Conservation (phyloP, 768 basidiomycete genomes). For the Naganishia onofrii region DNA sequence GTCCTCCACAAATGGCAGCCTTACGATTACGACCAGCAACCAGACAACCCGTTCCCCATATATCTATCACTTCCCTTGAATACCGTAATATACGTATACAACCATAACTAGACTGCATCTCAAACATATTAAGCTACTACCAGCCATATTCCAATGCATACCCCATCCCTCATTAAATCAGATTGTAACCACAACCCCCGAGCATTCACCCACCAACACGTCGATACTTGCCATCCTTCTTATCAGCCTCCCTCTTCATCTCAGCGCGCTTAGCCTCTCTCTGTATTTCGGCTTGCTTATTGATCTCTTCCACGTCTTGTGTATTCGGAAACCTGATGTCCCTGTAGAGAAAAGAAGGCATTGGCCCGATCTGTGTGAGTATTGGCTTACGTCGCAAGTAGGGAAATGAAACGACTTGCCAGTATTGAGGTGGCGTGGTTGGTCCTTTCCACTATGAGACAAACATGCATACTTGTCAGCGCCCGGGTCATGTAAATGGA, state of each 20-base stretch:
- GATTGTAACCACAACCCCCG: neutral
- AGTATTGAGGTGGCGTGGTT: conserved; percentile 13
- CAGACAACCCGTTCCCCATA: too few species aligned
- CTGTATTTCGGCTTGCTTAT: conserved; percentile 2
- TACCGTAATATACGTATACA: too few species aligned
- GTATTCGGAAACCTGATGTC: conserved; percentile 16
- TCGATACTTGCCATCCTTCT: conserved; percentile 25
- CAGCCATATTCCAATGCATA: neutral
- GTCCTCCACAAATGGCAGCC: neutral
- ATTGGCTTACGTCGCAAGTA: neutral
- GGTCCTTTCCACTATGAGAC: conserved; percentile 2
- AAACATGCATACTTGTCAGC: neutral
- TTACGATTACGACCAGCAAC: too few species aligned
- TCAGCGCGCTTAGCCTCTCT: conserved; percentile 5
- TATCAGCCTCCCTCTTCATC: conserved; percentile 19
- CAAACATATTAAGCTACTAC: neutral
- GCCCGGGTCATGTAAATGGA: neutral
- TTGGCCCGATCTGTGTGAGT: neutral
- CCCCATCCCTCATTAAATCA: too few species aligned
- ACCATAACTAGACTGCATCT: neutral
- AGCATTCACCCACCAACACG: neutral
- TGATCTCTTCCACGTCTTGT: conserved; percentile 6
- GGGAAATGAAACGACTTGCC: neutral
- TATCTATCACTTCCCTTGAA: too few species aligned
- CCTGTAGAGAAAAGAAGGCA: neutral